phyloP scores from a whole-genome alignment of 2,329 filamentous ascomycete genomes.

The Calonectria fujianensis region DNA sequence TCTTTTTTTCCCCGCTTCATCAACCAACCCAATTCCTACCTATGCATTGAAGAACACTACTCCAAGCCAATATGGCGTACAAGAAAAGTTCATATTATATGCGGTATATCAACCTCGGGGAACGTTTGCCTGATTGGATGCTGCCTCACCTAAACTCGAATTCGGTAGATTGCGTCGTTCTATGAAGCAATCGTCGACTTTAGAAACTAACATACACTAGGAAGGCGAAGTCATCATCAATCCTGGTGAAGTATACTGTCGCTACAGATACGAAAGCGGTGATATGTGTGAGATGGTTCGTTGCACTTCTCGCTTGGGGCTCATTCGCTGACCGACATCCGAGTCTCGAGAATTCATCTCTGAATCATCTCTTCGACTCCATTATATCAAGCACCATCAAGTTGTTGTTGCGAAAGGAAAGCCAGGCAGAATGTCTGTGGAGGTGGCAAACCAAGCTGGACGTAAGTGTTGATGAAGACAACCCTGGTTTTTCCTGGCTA shows the following conservation, averaged over 20 bases:
- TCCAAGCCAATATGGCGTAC: not conserved
- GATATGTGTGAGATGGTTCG: not conserved
- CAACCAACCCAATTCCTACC: not conserved
- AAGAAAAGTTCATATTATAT: not conserved
- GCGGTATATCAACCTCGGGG: not conserved
- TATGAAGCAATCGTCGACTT: not conserved
- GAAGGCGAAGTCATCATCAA: not conserved
- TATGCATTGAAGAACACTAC: not conserved
- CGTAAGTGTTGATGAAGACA: not conserved
- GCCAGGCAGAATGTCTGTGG: not conserved
- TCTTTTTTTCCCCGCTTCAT: not conserved
- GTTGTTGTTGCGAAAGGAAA: not conserved
- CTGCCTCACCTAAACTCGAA: not conserved
- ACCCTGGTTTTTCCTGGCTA: not conserved
- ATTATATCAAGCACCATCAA: not conserved
- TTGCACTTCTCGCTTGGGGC: not conserved
- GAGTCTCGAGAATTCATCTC: slow-evolving; percentile 1
- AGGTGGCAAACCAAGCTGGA: not conserved
- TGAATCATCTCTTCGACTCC: not conserved
- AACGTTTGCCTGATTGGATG: not conserved
- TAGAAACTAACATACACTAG: not conserved
- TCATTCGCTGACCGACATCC: not conserved
- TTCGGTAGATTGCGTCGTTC: not conserved
- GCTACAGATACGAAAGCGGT: not conserved
- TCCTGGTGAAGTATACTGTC: not conserved